Evolutionary conservation across 73 alveolate genomes (phyloP).

Genomic region (Paramecium sexaurelia): DNA sequence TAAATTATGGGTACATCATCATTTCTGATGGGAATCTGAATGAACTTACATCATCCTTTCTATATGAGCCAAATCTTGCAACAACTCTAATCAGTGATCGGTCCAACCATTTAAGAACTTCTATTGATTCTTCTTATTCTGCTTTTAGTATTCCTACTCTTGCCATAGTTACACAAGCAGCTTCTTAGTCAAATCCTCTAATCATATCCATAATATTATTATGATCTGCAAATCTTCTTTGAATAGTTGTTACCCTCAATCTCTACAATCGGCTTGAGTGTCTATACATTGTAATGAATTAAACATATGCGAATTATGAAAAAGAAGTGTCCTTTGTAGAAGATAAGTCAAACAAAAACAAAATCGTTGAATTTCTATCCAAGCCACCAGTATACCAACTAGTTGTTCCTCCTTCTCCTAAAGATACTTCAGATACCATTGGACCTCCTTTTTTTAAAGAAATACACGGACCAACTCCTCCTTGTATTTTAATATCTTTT

Average conservation of each 20-base stretch:
- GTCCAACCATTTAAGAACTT: conserved; percentile 95
- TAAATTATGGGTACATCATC: conserved; percentile 93
- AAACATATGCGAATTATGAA: conserved; percentile 72
- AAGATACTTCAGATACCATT: conserved; percentile 72
- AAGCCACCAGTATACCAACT: conserved; percentile 95
- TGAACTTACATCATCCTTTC: conserved; percentile 90
- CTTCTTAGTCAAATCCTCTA: conserved; percentile 95
- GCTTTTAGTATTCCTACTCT: conserved; percentile 86
- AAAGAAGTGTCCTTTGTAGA: conserved; percentile 70
- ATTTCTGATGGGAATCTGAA: conserved; percentile 89
- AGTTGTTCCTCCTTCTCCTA: conserved; percentile 92
- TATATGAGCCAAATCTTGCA: conserved; percentile 94
- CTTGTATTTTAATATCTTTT: conserved; percentile 87
- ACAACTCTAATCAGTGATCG: conserved; percentile 93
- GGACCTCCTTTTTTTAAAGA: conserved; percentile 81
- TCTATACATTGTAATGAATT: conserved; percentile 94
- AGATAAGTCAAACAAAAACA: conserved; percentile 94
- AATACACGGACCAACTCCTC: conserved; percentile 94
- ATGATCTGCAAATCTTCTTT: conserved; percentile 78
- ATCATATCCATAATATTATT: conserved; percentile 75
- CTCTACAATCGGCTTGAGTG: conserved; percentile 97
- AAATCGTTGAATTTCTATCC: conserved; percentile 95
- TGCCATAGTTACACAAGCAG: conserved; percentile 95
- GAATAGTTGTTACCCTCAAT: conserved; percentile 97
- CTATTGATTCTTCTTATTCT: conserved; percentile 87